Percentiles rank a stretch among this genome's conserved stretches.
phyloP scores from a whole-genome alignment of 192 early-diverging fungal species.

The Coemansia sp. region DNA sequence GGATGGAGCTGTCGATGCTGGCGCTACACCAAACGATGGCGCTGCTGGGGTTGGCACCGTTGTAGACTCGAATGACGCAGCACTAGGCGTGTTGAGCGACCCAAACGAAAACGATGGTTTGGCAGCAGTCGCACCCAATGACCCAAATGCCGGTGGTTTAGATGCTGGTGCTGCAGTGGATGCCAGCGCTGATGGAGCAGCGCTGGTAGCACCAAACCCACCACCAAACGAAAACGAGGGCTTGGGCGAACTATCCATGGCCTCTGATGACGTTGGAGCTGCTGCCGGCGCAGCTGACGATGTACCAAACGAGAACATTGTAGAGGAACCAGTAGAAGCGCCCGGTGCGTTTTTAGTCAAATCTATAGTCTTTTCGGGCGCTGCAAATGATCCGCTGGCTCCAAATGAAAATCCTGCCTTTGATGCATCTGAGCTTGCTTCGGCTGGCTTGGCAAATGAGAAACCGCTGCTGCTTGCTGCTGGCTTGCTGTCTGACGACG shows the following conservation, averaged over 20 bases:
- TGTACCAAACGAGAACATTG: constrained; percentile 12
- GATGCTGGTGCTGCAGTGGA: neutral
- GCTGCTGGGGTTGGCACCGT: constrained; percentile 33
- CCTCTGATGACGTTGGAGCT: neutral
- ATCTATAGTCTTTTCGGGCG: constrained; percentile 32
- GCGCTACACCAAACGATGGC: constrained; percentile 24
- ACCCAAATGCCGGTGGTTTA: constrained; percentile 14
- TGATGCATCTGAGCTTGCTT: neutral
- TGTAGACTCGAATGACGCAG: constrained; percentile 40
- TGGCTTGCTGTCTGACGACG: neutral
- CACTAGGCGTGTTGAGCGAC: constrained; percentile 36
- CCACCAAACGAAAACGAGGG: constrained; percentile 4
- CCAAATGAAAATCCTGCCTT: constrained; percentile 16
- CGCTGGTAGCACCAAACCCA: constrained; percentile 4
- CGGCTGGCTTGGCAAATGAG: constrained; percentile 21
- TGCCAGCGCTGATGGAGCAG: neutral
- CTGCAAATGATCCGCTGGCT: constrained; percentile 3
- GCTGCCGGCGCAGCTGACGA: constrained; percentile 4
- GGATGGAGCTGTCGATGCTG: constrained; percentile 10
- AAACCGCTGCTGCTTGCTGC: constrained; percentile 3
- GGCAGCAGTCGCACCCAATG: constrained; percentile 12
- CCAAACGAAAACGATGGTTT: constrained; percentile 32
- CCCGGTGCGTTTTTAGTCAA: constrained; percentile 11
- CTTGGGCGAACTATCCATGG: constrained; percentile 10
- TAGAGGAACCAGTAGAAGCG: constrained; percentile 5